Conservation (phyloP, 2,329 filamentous ascomycete species). For the Chaetoscypha palmicola region DNA sequence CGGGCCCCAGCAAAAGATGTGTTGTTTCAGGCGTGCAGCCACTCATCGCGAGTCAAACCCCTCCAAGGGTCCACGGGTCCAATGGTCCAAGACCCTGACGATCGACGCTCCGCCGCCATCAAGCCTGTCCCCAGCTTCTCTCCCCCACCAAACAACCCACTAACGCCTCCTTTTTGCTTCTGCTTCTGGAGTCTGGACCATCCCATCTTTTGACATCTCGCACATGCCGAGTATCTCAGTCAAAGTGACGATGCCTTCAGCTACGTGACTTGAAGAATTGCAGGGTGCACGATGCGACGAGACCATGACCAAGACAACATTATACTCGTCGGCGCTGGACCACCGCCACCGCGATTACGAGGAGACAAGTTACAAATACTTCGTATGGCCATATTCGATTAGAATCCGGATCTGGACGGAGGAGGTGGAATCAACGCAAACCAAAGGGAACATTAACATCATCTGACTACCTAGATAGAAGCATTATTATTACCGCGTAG, state of each 20-base stretch:
- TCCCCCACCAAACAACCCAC: not conserved
- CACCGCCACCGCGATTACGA: too few relatives aligned
- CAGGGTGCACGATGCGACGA: slow-evolving; percentile 1
- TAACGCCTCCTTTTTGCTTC: not conserved
- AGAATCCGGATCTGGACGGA: too few relatives aligned
- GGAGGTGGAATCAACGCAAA: too few relatives aligned
- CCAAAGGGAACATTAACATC: too few relatives aligned
- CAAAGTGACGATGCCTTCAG: slow-evolving; percentile 2
- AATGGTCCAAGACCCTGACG: not conserved
- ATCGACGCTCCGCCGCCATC: not conserved
- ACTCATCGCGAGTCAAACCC: not conserved
- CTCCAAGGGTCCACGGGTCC: too few relatives aligned
- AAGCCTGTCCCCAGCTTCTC: not conserved
- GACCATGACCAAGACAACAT: too few relatives aligned
- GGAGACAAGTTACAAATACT: too few relatives aligned
- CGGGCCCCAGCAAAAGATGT: not conserved
- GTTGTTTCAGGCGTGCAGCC: not conserved
- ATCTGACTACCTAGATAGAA: too few relatives aligned
- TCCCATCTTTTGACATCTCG: not conserved
- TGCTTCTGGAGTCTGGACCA: not conserved
- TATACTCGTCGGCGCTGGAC: too few relatives aligned
- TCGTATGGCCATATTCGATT: too few relatives aligned
- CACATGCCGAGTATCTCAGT: not conserved
- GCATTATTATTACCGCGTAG: too few relatives aligned
- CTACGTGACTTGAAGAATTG: not conserved